A percentile compares a stretch with the other conserved stretches of the same genome.
phyloP scores from a whole-genome alignment of 1,139 yeast species.

The Kodamaea sp. region DNA sequence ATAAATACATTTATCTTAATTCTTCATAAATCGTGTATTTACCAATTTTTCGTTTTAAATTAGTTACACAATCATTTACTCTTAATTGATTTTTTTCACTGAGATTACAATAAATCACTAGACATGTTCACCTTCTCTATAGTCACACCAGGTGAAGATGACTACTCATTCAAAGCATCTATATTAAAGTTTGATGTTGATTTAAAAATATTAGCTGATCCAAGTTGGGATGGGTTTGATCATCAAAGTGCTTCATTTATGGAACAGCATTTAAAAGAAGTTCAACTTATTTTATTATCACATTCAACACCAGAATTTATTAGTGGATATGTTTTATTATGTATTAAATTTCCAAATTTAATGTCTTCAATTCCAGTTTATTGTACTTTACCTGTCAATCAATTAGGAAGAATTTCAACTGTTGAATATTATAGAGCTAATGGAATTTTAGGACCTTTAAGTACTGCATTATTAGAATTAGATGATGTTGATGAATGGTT shows the following conservation, averaged over 20 bases:
- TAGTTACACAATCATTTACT: too few relatives aligned
- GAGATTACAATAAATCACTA: background rate
- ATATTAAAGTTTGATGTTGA: constrained; percentile 44
- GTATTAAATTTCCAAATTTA: constrained; percentile 55
- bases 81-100: too few relatives aligned
- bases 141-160: constrained; percentile 30
- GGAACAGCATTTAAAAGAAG: constrained; percentile 42
- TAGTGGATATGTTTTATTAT: constrained; percentile 75
- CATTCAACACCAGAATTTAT: constrained; percentile 80
- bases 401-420: constrained; percentile 81
- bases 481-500: constrained; percentile 78
- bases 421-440: constrained; percentile 71
- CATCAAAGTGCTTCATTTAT: constrained; percentile 41
- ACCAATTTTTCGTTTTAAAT: too few relatives aligned
- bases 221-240: constrained; percentile 62
- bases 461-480: constrained; percentile 57
- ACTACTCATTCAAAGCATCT: constrained; percentile 39
- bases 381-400: constrained; percentile 84
- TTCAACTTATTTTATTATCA: constrained; percentile 71
- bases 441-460: constrained; percentile 75
- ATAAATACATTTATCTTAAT: too few relatives aligned
- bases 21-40: too few relatives aligned
- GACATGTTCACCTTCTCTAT: constrained; percentile 42
- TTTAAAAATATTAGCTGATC: constrained; percentile 60
- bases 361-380: constrained; percentile 72